Evolutionary conservation across 2,329 filamentous ascomycete genomes (phyloP).

Genomic region (Botrytis pseudocinerea): DNA sequence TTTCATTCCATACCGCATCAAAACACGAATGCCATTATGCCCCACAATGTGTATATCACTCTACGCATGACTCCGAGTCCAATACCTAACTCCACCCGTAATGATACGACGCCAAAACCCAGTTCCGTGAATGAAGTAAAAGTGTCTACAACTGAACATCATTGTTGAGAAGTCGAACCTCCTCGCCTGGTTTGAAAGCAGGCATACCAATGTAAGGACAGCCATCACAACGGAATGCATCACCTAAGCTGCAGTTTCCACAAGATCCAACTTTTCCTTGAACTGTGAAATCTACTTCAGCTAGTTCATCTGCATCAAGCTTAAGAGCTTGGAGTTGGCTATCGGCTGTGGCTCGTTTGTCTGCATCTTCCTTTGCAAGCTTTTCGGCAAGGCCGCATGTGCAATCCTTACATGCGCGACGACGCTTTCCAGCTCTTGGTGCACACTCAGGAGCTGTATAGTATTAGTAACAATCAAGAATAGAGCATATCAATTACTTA

Average conservation of each 20-base stretch:
- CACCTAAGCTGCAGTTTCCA: constrained; percentile 89
- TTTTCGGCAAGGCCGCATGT: constrained; percentile 88
- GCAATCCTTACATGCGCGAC: constrained; percentile 96
- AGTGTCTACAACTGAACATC: constrained; percentile 70
- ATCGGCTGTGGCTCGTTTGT: constrained; percentile 65
- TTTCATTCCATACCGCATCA: background rate
- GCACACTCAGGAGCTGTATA: constrained; percentile 75
- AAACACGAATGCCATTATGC: background rate
- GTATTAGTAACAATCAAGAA: constrained; percentile 22
- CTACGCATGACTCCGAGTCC: constrained; percentile 17
- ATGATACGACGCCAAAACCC: background rate
- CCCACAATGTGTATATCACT: constrained; percentile 5
- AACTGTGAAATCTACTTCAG: constrained; percentile 95
- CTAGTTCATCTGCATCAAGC: constrained; percentile 74
- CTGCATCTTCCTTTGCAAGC: constrained; percentile 80
- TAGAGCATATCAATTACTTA: constrained; percentile 51
- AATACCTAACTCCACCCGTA: constrained; percentile 10
- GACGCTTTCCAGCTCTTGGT: constrained; percentile 83
- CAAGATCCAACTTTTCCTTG: constrained; percentile 94
- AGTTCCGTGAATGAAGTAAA: background rate
- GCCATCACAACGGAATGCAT: constrained; percentile 75
- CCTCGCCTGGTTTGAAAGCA: constrained; percentile 95
- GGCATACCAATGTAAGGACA: constrained; percentile 90
- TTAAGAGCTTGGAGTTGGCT: constrained; percentile 64
- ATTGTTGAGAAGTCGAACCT: constrained; percentile 84